These are phyloP conservation scores for Trichoderma aggressivum DNA, from an alignment of 2,329 filamentous ascomycete species.

Conservation along the genomic window DNA sequence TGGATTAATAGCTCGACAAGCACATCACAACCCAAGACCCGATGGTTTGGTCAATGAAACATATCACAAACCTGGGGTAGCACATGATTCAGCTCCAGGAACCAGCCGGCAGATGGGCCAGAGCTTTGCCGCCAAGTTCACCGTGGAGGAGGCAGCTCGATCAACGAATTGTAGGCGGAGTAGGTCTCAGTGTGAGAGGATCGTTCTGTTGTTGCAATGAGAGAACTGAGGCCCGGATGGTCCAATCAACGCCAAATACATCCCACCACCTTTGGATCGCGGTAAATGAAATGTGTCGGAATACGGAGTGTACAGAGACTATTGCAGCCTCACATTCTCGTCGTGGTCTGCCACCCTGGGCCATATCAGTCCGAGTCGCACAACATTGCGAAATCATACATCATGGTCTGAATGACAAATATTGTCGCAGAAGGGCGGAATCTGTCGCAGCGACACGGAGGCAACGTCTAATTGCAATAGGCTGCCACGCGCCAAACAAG, in stretches of 20 bases:
- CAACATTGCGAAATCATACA: not conserved
- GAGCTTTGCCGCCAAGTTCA: not conserved
- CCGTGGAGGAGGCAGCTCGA: not conserved
- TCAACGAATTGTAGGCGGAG: not conserved
- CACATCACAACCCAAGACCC: not conserved
- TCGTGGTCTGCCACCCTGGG: not conserved
- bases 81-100: constrained; percentile 3
- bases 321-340: not conserved
- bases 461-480: not conserved
- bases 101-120: not conserved
- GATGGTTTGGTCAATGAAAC: not conserved
- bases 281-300: not conserved
- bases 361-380: not conserved
- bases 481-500: not conserved
- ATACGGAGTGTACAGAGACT: not conserved
- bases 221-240: too few species aligned
- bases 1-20: not conserved
- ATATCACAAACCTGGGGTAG: not conserved
- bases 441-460: not conserved
- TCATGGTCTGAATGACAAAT: not conserved
- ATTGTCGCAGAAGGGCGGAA: not conserved
- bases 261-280: not conserved
- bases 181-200: not conserved
- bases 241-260: not conserved
- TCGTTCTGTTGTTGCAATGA: not conserved